Base-by-base conservation (phyloP, 495 filamentous ascomycete genomes). In the Hypoxylon fragiforme region DNA sequence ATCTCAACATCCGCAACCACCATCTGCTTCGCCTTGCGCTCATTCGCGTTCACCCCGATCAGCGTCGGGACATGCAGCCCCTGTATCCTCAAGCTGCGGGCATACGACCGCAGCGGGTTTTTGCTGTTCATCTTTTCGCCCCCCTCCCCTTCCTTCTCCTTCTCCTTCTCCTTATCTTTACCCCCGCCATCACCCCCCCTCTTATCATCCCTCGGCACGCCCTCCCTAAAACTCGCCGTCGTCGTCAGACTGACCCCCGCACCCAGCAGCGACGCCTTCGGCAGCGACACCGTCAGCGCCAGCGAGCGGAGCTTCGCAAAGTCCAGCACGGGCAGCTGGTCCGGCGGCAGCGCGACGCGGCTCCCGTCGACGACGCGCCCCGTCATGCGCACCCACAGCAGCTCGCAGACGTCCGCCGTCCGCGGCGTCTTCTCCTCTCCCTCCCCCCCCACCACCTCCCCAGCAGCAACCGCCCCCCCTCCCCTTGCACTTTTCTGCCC, bases 31-130 rank as follows among this genome's bases (percentile, higher is more conserved):
- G 69, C 71, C 15, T 47, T 14, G 37, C 83, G 59, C 70, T 88
- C 85, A 58, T 85, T 79, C 1, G 54, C 35, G 55, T 87, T 85
- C 7, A 88, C 71, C 1, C 85, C 85, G 19, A 88, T 72, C 28
- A 88, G 49, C 14, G 77, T 77, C 39, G 84, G 81, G 12, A 86
- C 67, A n/a, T 70, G 70, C 15, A 87, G 54, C 21, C 76, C 72
- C 50, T 73, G 59, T 14, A 80, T 55, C 3, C 54, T 41, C 36
- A 75, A 41, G 35, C 56, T 57, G n/a, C 68, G 42, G 6, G 63
- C 62, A 24, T 60, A 68, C 44, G 63, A 62, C 15, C 41, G 62
- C 19, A 64, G 36, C 6, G 52, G 61, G 40, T 64, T 62, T 42
- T 34, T 57, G 13, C 22, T 46, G 3, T 14, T 41, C 3, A n/a